phyloP scores from a whole-genome alignment of 768 basidiomycete genomes.

The Leccinum imitatum region DNA sequence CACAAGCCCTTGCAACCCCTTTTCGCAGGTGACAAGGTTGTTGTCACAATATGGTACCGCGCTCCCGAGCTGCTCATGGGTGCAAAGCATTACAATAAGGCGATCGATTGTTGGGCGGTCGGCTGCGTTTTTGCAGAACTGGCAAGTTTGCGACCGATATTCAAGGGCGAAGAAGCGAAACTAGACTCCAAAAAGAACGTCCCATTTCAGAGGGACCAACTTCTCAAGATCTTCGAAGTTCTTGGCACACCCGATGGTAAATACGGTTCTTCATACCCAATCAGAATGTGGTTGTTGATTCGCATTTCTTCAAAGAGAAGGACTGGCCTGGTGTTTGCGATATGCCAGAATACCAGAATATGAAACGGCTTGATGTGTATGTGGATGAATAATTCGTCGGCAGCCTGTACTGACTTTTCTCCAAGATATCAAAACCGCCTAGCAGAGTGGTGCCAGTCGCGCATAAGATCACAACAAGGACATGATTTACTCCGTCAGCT shows the following conservation, averaged over 20 bases:
- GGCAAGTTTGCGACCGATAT: conserved; percentile 90
- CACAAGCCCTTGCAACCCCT: conserved; percentile 90
- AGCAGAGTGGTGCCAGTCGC: conserved; percentile 69
- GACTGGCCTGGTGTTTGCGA: conserved; percentile 85
- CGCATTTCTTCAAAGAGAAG: conserved; percentile 50
- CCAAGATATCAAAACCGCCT: conserved; percentile 60
- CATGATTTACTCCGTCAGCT: conserved; percentile 84
- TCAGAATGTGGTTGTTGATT: conserved; percentile 1
- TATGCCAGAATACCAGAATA: conserved; percentile 86
- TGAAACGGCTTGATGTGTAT: conserved; percentile 75
- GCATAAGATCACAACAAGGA: conserved; percentile 59
- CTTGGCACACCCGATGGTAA: conserved; percentile 84
- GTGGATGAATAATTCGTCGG: conserved; percentile 25
- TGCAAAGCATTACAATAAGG: conserved; percentile 96
- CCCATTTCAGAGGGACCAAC: conserved; percentile 94
- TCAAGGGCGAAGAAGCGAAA: conserved; percentile 99
- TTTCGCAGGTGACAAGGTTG: conserved; percentile 94
- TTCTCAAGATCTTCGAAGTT: conserved; percentile 95
- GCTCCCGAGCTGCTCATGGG: conserved; percentile 95
- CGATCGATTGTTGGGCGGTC: conserved; percentile 96
- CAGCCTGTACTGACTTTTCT: conserved; percentile 17
- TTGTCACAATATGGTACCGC: conserved; percentile 99
- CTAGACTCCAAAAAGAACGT: conserved; percentile 96
- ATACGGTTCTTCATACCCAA: neutral
- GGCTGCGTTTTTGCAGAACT: conserved; percentile 98